phyloP scores from a whole-genome alignment of 352 stramenopile genomes.

The Phytophthora idaei region DNA sequence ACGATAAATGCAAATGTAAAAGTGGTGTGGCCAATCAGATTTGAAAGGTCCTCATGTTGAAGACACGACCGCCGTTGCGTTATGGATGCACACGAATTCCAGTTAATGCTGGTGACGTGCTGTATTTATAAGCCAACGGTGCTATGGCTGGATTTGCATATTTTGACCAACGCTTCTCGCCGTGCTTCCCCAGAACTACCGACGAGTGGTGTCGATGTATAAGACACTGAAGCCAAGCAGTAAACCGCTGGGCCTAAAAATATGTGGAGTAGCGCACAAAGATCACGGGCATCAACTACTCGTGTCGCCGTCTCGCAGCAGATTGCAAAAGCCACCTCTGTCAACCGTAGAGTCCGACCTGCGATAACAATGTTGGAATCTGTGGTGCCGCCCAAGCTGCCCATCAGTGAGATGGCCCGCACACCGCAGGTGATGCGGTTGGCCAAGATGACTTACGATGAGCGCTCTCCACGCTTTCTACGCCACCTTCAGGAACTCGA shows the following conservation, averaged over 20 bases:
- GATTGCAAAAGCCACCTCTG: constrained; percentile 16
- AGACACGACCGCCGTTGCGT: constrained; percentile 7
- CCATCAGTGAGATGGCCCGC: constrained; percentile 16
- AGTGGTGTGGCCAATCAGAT: neutral
- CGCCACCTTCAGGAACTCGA: constrained; percentile 33
- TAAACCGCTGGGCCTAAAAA: constrained; percentile 24
- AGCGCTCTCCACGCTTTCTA: constrained; percentile 33
- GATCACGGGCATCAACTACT: constrained; percentile 13
- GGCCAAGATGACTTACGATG: constrained; percentile 24
- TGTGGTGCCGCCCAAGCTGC: constrained; percentile 17
- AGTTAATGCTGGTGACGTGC: neutral
- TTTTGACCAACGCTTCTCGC: neutral
- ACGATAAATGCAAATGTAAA: neutral
- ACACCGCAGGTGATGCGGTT: constrained; percentile 27
- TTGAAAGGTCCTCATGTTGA: neutral
- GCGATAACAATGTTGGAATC: constrained; percentile 19
- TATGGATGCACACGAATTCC: constrained; percentile 2
- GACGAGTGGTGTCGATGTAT: constrained; percentile 13
- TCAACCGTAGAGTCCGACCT: constrained; percentile 10
- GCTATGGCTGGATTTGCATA: neutral
- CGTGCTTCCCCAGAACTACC: neutral
- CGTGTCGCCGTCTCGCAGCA: neutral
- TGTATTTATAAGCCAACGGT: constrained; percentile 12
- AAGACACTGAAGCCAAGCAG: constrained; percentile 24
- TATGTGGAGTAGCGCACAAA: constrained; percentile 11